Percentiles rank a stretch among this genome's conserved stretches.
phyloP scores from a whole-genome alignment of 2,329 filamentous ascomycete genomes.

The Fusarium sarcochroum region DNA sequence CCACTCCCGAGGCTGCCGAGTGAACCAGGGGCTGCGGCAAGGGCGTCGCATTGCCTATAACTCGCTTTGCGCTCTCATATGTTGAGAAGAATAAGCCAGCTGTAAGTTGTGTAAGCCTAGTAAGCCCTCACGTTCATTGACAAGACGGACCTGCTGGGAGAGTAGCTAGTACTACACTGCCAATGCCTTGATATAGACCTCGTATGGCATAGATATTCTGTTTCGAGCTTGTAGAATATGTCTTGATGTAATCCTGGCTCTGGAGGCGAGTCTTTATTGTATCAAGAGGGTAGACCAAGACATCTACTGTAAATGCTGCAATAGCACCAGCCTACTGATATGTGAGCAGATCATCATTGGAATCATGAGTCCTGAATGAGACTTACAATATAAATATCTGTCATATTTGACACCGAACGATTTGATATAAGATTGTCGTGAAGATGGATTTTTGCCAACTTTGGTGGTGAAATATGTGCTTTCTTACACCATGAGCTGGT shows the following conservation, averaged over 20 bases:
- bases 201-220: slow-evolving; percentile 70
- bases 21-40: slow-evolving; percentile 80
- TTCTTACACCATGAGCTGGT: slow-evolving; percentile 25
- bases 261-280: slow-evolving; percentile 91
- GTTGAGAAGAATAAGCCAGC: slow-evolving; percentile 92
- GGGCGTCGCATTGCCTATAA: slow-evolving; percentile 67
- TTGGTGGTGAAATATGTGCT: background rate
- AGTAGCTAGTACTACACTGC: slow-evolving; percentile 86
- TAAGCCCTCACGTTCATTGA: background rate
- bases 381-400: slow-evolving; percentile 54
- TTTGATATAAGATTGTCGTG: background rate
- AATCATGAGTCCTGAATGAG: rapidly evolving
- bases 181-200: slow-evolving; percentile 89
- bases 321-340: slow-evolving; percentile 80
- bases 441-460: background rate
- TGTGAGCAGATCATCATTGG: slow-evolving; percentile 15
- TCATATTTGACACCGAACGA: slow-evolving; percentile 10
- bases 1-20: slow-evolving; percentile 78
- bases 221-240: slow-evolving; percentile 72
- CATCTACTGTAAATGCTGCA: slow-evolving; percentile 87
- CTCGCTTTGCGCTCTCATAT: slow-evolving; percentile 82
- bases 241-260: slow-evolving; percentile 78
- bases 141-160: slow-evolving; percentile 79
- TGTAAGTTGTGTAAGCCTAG: slow-evolving; percentile 49
- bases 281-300: slow-evolving; percentile 89